These are phyloP conservation scores for Lanmaoa pseudosensibilis DNA, from an alignment of 768 basidiomycete species.

Conservation along the genomic window DNA sequence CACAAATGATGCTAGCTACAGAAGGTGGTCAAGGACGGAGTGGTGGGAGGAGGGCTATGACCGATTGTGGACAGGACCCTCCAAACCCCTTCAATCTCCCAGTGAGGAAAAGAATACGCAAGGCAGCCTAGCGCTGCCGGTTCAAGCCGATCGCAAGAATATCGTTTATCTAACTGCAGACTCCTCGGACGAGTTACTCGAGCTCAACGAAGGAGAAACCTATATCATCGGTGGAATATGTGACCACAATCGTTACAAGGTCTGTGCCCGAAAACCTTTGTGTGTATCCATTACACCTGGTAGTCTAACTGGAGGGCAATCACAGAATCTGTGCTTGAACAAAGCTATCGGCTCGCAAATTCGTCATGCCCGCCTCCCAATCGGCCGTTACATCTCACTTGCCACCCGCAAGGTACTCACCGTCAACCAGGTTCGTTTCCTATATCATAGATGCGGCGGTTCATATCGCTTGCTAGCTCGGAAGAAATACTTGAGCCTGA, in stretches of 20 bases:
- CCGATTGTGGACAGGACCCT: constrained; percentile 52
- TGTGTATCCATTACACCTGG: not conserved
- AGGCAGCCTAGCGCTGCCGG: not conserved
- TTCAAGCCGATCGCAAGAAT: constrained; percentile 40
- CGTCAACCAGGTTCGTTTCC: constrained; percentile 74
- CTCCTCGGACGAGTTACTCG: constrained; percentile 79
- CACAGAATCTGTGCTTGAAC: constrained; percentile 82
- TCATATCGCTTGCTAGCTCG: constrained; percentile 1
- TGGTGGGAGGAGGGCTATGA: constrained; percentile 84
- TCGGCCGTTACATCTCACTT: constrained; percentile 86
- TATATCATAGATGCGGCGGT: not conserved
- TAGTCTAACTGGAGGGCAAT: constrained; percentile 17
- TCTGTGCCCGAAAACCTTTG: constrained; percentile 20
- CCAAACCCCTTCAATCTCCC: not conserved
- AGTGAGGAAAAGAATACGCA: constrained; percentile 3
- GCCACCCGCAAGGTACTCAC: constrained; percentile 94
- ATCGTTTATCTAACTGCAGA: constrained; percentile 96
- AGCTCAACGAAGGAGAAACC: constrained; percentile 78
- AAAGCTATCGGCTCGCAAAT: constrained; percentile 77
- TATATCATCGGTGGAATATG: constrained; percentile 96
- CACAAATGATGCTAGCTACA: constrained; percentile 65
- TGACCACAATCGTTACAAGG: constrained; percentile 97
- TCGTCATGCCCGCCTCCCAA: constrained; percentile 87
- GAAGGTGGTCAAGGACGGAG: constrained; percentile 76
- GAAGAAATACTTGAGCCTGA: not conserved